phyloP scores from a whole-genome alignment of 768 basidiomycete species.

The Baorangia bicolor region DNA sequence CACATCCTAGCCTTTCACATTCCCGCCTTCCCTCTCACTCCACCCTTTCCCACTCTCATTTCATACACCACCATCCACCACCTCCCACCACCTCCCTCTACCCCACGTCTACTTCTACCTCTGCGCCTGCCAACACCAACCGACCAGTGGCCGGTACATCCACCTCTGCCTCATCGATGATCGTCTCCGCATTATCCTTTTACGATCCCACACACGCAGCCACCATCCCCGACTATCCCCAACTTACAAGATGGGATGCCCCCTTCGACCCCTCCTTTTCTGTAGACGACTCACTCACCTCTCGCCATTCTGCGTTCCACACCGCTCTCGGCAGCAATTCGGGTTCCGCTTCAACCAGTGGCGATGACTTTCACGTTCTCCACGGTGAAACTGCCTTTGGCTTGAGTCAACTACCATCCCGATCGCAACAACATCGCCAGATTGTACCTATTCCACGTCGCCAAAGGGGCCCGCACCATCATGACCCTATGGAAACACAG shows the following conservation, averaged over 20 bases:
- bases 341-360: not conserved
- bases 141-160: conserved; percentile 1
- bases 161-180: conserved; percentile 39
- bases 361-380: not conserved
- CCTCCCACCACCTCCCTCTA: conserved; percentile 2
- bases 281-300: not conserved
- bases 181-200: conserved; percentile 52
- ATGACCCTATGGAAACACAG: not conserved
- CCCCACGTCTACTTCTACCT: not conserved
- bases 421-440: conserved; percentile 12
- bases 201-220: conserved; percentile 48
- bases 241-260: conserved; percentile 34
- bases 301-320: not conserved
- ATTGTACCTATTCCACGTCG: conserved; percentile 11
- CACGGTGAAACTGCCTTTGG: not conserved
- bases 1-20: not conserved
- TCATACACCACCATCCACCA: not conserved
- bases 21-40: not conserved
- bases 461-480: not conserved
- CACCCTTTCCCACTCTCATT: not conserved
- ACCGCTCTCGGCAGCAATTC: not conserved
- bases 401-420: not conserved
- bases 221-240: conserved; percentile 40
- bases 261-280: conserved; percentile 18
- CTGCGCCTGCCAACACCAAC: not conserved